Evolutionary conservation across 805 yeast genomes (phyloP), one percentile per base, ranked within the genome.

Genomic region (Vanderwaltozyma polyspora): DNA sequence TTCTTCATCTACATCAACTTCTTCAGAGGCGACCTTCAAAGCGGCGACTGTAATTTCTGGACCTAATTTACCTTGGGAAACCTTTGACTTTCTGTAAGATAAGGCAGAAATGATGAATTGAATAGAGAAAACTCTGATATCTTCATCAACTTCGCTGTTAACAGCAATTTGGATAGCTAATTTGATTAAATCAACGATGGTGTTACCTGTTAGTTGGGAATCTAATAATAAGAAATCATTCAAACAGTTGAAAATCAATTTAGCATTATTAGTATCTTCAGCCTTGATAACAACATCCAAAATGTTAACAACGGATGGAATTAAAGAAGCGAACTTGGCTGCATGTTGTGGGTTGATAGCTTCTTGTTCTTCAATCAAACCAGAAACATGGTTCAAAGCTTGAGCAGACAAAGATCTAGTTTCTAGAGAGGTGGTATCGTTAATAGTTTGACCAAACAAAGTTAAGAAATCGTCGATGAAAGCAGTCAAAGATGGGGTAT

Each of bases 231-330:
- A 64, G 52, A 91, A 69, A 44, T 80, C 79, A 63, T 80, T 84
- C 64, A 91, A 77, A 32, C 84, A 80, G 55, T 80, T 85, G 66
- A 87, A 91, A 26, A 87, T 71, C 45, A 74, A 72, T 59, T 71
- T 75, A 33, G 87, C 79, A 42, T 72, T 67, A 42, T 74, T 85
- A 23, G 74, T 62, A 52, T 91, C 96, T 47, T 74, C 80, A 24
- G 72, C 68, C 34, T 68, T 63, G 35, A 89, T 72, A 26, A 80
- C 79, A 51, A 76, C 80, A 56, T 76, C 77, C 56, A 91, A 68
- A 23, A 86, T 93, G 33, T 72, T 71, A 36, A 91, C 80, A 76
- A 89, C 79, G 19, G 72, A 62, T 33, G 96, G 94, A 37, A 91
- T 69, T 36, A 82, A 62, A 29, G 68, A 62, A 48, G 73, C 68